Evolutionary conservation across 2,329 filamentous ascomycete genomes (phyloP).

Genomic region (Simplicillium aogashimaense): DNA sequence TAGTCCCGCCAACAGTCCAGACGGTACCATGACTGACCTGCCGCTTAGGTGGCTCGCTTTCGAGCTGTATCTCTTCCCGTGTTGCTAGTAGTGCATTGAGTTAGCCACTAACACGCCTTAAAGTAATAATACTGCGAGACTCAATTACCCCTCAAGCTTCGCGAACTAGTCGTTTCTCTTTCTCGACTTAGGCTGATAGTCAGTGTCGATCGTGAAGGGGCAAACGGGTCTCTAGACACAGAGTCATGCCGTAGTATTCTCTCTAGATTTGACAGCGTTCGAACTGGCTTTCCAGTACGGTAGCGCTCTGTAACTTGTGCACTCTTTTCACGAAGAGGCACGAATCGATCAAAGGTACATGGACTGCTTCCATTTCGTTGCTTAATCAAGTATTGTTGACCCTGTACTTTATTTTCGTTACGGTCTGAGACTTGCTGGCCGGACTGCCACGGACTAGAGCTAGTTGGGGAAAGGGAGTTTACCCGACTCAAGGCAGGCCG

Average conservation of each 20-base stretch:
- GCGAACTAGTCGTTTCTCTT: too few species aligned
- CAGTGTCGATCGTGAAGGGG: constrained; percentile 7
- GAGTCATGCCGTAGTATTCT: constrained; percentile 31
- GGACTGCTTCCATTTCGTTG: constrained; percentile 7
- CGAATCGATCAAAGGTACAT: constrained; percentile 36
- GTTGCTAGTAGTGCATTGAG: too few species aligned
- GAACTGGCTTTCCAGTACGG: constrained; percentile 30
- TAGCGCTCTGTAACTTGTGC: constrained; percentile 31
- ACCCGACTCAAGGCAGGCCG: too few species aligned
- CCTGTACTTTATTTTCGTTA: neutral
- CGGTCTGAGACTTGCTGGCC: too few species aligned
- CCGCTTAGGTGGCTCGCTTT: constrained; percentile 14
- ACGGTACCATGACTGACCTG: constrained; percentile 59
- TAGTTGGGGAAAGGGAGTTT: too few species aligned
- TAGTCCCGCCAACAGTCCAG: constrained; percentile 68
- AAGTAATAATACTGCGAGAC: too few species aligned
- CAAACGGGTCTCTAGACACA: constrained; percentile 31
- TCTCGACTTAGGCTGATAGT: too few species aligned
- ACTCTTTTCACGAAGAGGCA: constrained; percentile 29
- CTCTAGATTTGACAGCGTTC: constrained; percentile 32
- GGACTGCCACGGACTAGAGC: too few species aligned
- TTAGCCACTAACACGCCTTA: too few species aligned
- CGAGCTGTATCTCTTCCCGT: too few species aligned
- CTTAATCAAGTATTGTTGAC: neutral
- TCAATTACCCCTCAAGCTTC: too few species aligned